These are phyloP conservation scores for Agaricales sp. DNA, from an alignment of 1,284 basidiomycete genomes.

Conservation along the genomic window DNA sequence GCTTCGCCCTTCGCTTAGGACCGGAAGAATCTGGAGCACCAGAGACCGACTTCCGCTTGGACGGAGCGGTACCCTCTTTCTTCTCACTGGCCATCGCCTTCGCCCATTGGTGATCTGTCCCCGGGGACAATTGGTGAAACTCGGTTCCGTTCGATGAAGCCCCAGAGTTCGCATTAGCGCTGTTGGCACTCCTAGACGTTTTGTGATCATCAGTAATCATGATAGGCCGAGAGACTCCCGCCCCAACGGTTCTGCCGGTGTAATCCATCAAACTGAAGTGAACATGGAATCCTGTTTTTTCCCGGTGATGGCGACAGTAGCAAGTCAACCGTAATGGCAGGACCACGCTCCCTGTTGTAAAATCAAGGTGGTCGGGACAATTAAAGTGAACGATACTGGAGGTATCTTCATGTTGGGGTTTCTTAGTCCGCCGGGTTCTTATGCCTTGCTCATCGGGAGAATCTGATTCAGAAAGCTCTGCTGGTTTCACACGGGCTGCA, in stretches of 20 bases:
- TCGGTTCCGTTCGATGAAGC: not conserved
- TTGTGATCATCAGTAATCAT: conserved; percentile 99
- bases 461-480: conserved; percentile 65
- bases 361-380: conserved; percentile 85
- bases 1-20: conserved; percentile 41
- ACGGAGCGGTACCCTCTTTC: conserved; percentile 23
- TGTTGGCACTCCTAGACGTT: conserved; percentile 40
- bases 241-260: conserved; percentile 74
- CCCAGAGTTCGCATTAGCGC: conserved; percentile 4
- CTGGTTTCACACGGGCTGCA: conserved; percentile 65
- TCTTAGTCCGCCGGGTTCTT: conserved; percentile 25
- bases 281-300: conserved; percentile 93
- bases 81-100: not conserved
- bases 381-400: conserved; percentile 94
- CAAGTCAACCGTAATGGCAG: conserved; percentile 95
- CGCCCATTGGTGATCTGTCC: not conserved
- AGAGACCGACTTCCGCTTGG: conserved; percentile 29
- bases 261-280: conserved; percentile 84
- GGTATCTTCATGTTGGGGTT: conserved; percentile 52
- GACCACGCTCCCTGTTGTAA: conserved; percentile 79
- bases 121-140: not conserved
- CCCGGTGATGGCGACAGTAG: conserved; percentile 97
- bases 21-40: conserved; percentile 16
- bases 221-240: conserved; percentile 82
- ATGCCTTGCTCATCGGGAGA: conserved; percentile 40